Evolutionary conservation across 768 basidiomycete species (phyloP).

Genomic region (Phylloporus sp.): DNA sequence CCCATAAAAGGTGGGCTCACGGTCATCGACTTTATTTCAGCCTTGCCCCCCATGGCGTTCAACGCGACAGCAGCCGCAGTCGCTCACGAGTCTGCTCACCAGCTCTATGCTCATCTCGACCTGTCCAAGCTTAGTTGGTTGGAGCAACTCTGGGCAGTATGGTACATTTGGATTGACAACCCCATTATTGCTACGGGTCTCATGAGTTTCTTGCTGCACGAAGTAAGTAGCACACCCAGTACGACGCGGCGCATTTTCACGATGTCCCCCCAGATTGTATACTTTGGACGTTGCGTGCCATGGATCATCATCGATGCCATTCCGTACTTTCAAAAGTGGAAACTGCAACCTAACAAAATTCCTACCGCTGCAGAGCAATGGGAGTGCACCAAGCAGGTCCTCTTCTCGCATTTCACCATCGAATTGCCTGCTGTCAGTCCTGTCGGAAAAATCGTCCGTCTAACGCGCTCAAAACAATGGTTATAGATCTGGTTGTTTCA

Average conservation of each 20-base stretch:
- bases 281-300: slow-evolving; percentile 92
- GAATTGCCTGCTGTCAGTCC: slow-evolving; percentile 78
- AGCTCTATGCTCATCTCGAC: slow-evolving; percentile 56
- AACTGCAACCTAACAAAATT: slow-evolving; percentile 82
- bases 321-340: slow-evolving; percentile 92
- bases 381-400: slow-evolving; percentile 92
- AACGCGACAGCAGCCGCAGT: slow-evolving; percentile 34
- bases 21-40: background rate
- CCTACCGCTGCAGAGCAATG: slow-evolving; percentile 82
- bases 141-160: slow-evolving; percentile 78
- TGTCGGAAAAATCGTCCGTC: background rate
- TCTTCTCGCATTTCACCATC: slow-evolving; percentile 93
- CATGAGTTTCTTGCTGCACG: slow-evolving; percentile 89
- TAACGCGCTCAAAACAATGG: background rate
- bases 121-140: slow-evolving; percentile 58
- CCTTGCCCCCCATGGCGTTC: slow-evolving; percentile 35
- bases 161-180: slow-evolving; percentile 85
- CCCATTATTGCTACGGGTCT: slow-evolving; percentile 91
- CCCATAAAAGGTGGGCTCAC: background rate
- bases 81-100: slow-evolving; percentile 29
- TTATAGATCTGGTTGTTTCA: slow-evolving; percentile 85
- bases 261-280: slow-evolving; percentile 62
- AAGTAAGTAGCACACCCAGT: slow-evolving; percentile 48
- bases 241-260: background rate
- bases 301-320: slow-evolving; percentile 95